phyloP scores from a whole-genome alignment of 2,329 filamentous ascomycete species.

The Macrophomina phaseolina region DNA sequence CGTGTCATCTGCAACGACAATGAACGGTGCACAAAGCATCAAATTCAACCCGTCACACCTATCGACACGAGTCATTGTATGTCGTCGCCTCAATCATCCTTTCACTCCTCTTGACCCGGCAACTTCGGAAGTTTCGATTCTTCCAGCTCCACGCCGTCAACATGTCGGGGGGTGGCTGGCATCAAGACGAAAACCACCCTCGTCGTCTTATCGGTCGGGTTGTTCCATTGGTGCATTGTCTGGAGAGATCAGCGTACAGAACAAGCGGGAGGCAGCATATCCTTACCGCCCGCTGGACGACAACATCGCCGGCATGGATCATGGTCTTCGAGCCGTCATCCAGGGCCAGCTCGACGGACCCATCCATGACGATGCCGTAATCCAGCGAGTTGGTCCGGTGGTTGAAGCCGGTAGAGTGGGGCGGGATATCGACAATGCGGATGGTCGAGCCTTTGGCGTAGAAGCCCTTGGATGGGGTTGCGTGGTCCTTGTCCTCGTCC shows the following conservation, averaged over 20 bases:
- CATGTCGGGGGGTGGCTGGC: neutral
- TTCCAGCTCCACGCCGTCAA: neutral
- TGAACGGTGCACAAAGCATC: too few species aligned
- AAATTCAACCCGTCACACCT: too few species aligned
- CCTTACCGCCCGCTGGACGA: constrained; percentile 16
- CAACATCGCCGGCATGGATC: constrained; percentile 7
- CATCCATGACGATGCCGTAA: constrained; percentile 47
- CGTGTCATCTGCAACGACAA: too few species aligned
- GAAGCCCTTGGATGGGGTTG: neutral
- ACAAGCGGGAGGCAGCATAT: neutral
- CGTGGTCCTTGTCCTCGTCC: neutral
- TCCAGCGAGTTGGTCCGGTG: constrained; percentile 48
- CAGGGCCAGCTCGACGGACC: constrained; percentile 45
- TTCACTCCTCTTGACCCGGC: neutral
- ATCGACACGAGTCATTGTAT: too few species aligned
- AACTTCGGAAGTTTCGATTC: neutral
- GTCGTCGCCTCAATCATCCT: too few species aligned
- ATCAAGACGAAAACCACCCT: neutral
- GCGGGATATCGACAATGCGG: constrained; percentile 48
- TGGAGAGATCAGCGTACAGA: constrained; percentile 5
- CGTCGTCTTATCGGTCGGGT: neutral
- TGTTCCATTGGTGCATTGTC: neutral
- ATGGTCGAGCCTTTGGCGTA: constrained; percentile 52
- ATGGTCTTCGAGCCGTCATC: constrained; percentile 43
- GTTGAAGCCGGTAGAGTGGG: constrained; percentile 42